Base-by-base conservation (phyloP, 768 basidiomycete genomes). In the Lactifluus hygrophoroides region DNA sequence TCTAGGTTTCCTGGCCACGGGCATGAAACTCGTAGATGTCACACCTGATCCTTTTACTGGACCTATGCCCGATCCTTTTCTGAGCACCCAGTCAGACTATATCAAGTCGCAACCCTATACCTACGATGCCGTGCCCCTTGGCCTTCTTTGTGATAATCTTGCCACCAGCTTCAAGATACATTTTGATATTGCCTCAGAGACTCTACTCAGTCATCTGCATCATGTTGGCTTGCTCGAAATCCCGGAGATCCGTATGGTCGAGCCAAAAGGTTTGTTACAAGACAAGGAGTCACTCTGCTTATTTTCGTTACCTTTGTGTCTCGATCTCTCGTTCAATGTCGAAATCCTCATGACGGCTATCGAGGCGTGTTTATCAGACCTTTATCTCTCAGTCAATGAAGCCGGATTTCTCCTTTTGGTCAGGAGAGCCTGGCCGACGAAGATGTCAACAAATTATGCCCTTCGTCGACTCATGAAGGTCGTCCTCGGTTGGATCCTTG, bases 321-420 rank as follows among this genome's bases (percentile, higher is more conserved):
- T 90, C 42, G 90, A 92, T 62, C 70, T 84, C 13, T 86, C 88
- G 1, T 75, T 77, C 17, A 82, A 84, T 46, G 87, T 92, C 7
- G 89, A 91, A 65, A 80, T 77, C 0, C 73, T 93, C 28, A 80
- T 90, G 19, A 76, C 82, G 7, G 77, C 85, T 5, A 80, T 90
- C 27, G 89, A 90, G 67, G 79, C 80, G 5, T 86, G 83, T 64
- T 73, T 93, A 23, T 73, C 75, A 5, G 86, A 90, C 64, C 67
- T 89, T 25, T 83, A 90, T 68, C 72, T 93, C 28, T 80, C 84
- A 3, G 75, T 84, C 27, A 88, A 90, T 64, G 90, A 93, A 69
- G 74, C 78, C 37, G 90, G 85, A 2, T 78, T 92, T 56, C 69
- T 89, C 8, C 72, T 91, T 16, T 73, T 93, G n/a, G 73, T 75